Base-by-base conservation (phyloP, 2,329 filamentous ascomycete genomes). In the Domatiomyces catenatus region DNA sequence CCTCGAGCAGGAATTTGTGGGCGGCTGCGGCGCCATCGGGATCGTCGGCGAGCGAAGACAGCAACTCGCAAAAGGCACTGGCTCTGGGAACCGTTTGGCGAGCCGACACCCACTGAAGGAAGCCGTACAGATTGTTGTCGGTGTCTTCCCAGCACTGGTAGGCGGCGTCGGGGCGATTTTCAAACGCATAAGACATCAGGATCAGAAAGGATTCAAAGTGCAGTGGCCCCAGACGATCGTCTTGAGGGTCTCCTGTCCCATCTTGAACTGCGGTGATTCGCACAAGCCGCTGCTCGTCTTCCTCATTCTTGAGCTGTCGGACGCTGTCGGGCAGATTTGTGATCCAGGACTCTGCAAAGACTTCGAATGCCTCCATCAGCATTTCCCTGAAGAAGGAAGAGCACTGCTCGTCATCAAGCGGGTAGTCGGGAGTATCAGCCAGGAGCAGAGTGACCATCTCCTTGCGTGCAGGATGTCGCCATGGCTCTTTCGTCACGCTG, bases 51-150 rank as follows among this genome's bases (percentile, higher is more conserved):
- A 98, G 82, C 1, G 89, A 84, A 61, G 88, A 85, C 15, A 98
- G 73, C 81, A 98, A 90, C 63, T 96, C 90, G 66, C 92, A 98
- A 60, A 96, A 98, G 10, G 90, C 89, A 54, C 87, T 92, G 52
- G 94, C 89, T 20, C 94, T 76, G n/a, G 92, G 92, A 0, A 93
- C 95, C 0, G 93, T 94, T 54, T 94, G 88, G 60, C 92, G 77
- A 59, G 87, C 83, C 2, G 92, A 94, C n/a, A 89, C 86, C 92
- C 92, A 98, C 56, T 94, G 86, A 64, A 98, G 75, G 63, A 98
- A 98, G 0, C 92, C 92, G 55, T 89, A 86, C 28, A 98, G 72
- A 59, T 95, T 94, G 62, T 88, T 88, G 60, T 98, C 92, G 1
- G 84, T 81, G 62, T 95, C 89, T 28, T 78, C 77, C 92, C 92